Base-by-base conservation (phyloP, 1,284 basidiomycete genomes). In the Boletellus deceptivus region DNA sequence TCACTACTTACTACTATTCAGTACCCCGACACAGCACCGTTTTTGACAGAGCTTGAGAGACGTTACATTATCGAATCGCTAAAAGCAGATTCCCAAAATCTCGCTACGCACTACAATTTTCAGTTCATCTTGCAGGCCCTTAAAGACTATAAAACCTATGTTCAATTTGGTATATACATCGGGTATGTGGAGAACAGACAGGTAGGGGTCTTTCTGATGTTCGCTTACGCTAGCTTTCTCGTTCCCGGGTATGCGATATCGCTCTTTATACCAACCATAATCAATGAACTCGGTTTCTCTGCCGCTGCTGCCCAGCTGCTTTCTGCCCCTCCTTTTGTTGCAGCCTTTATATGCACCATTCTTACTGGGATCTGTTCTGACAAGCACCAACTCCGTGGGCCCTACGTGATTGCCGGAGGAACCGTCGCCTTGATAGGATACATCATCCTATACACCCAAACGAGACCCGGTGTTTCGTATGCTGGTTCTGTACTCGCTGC, bases 241-340 rank as follows among this genome's bases (percentile, higher is more conserved):
- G 69, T 77, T 50, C 75, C 80, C 9, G 69, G 78, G 22, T 82
- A 82, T 56, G 75, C 76, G n/a, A 75, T 82, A 55, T 73, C 80
- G 10, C 70, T 83, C 27, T 83, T 83, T 55, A 70, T 71, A 1
- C 79, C 78, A 1, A 78, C 75, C 1, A 79, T 82, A 55, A 74
- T 82, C 50, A 69, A 72, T 16, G 66, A 74, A 46, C 68, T 82
- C 8, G 79, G 80, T 4, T 84, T 72, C 69, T 70, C 73, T 8
- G 75, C 80, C 27, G 73, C 79, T 1, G 63, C 70, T 24, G 80
- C 82, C 4, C 80, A 84, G 56, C 70, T 83, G 8, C 65, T 83
- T 11, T 74, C 74, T 13, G 69, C 77, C 22, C 77, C 77, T 10
- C 75, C 76, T 4, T 80, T 77, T 52, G 69, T 71, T 43, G 68